These are phyloP conservation scores for Cladophialophora yegresii DNA, from an alignment of 2,329 filamentous ascomycete species.

Conservation along the genomic window DNA sequence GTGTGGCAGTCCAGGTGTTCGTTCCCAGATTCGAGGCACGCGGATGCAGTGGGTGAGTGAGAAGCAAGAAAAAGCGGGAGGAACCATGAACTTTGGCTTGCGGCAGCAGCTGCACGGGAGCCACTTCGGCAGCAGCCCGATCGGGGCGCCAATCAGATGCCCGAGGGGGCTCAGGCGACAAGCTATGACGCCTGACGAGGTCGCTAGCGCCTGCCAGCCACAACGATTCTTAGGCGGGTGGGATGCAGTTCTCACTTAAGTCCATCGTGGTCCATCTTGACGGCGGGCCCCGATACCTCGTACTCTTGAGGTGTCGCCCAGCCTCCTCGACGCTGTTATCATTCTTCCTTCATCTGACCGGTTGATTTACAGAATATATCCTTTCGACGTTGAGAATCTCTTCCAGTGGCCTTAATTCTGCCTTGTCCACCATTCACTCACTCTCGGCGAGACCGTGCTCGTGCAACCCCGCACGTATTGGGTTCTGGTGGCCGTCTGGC, in stretches of 20 bases:
- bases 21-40: constrained; percentile 17
- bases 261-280: neutral
- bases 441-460: neutral
- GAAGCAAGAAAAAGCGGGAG: neutral
- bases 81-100: neutral
- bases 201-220: constrained; percentile 2
- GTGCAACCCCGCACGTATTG: constrained; percentile 9
- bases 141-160: neutral
- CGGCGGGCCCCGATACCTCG: too few relatives aligned
- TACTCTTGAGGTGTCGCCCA: neutral
- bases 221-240: neutral
- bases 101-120: neutral
- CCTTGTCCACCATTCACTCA: neutral
- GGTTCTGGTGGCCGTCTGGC: neutral
- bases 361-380: constrained; percentile 5
- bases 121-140: neutral
- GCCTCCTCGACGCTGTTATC: constrained; percentile 2
- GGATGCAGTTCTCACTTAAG: neutral
- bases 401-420: neutral
- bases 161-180: neutral
- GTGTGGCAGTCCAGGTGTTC: neutral
- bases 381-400: neutral
- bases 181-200: neutral
- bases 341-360: neutral
- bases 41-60: neutral